Percentiles rank a stretch among this genome's conserved stretches.
Evolutionary conservation across 1,284 basidiomycete species (phyloP).

Genomic region (Marasmius tenuissimus): DNA sequence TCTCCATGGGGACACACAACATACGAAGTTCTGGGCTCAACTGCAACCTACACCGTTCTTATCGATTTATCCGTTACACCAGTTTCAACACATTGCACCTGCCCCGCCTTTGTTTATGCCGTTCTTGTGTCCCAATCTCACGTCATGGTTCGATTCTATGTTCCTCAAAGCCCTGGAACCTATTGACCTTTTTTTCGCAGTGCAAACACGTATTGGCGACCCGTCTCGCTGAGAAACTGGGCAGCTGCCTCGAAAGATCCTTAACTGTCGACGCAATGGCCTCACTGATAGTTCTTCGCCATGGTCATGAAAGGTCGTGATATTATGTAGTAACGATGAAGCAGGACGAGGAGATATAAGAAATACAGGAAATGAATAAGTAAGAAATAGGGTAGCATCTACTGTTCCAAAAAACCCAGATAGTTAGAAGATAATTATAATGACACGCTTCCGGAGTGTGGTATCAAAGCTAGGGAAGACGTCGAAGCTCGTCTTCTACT

Average conservation of each 20-base stretch:
- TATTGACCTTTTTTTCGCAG: constrained; percentile 31
- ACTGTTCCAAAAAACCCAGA: background rate
- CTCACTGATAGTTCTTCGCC: constrained; percentile 27
- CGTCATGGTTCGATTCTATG: constrained; percentile 51
- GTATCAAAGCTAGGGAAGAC: too few relatives aligned
- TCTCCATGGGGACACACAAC: constrained; percentile 55
- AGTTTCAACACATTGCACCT: constrained; percentile 64
- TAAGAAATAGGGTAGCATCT: background rate
- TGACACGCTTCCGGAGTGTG: too few relatives aligned
- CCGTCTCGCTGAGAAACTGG: constrained; percentile 53
- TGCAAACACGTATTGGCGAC: constrained; percentile 79
- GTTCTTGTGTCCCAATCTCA: constrained; percentile 59
- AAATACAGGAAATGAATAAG: background rate
- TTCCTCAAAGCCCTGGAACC: background rate
- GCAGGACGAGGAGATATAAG: background rate
- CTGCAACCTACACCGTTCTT: constrained; percentile 60
- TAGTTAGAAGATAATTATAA: too few relatives aligned
- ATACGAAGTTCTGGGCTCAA: constrained; percentile 68
- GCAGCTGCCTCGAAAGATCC: constrained; percentile 48
- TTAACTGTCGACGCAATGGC: constrained; percentile 48
- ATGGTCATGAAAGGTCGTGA: background rate
- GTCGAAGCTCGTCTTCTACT: too few relatives aligned
- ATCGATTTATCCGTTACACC: constrained; percentile 44
- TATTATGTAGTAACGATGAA: background rate
- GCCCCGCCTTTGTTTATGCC: constrained; percentile 66